Base-by-base conservation (phyloP, 306 rosid species). In the Quercus alba region DNA sequence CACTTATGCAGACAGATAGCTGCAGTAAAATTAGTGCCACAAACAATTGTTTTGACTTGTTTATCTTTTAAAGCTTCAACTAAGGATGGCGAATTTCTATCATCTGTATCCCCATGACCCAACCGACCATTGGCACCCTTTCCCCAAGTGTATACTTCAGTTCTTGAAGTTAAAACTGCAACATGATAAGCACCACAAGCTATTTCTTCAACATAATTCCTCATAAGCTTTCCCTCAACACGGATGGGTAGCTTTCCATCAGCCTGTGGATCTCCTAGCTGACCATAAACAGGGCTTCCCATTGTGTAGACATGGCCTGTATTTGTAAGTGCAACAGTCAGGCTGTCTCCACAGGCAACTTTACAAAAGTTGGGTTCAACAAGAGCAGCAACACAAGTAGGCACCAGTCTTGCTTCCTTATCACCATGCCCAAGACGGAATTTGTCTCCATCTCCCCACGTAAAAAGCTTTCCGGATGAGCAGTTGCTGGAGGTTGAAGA, bases 361-460 rank as follows among this genome's bases (percentile, higher is more conserved):
- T 84, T 93, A 82, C 98, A 91, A 81, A 95, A 95, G 82, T 87
- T 95, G 77, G 94, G 97, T 62, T 93, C 96, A 72, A 93, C 92
- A 71, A 95, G 98, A 72, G 99, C 92, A 56, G 92, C 97, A 89
- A 95, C 99, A 70, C 98, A 90, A 78, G 99, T 95, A 62, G 99
- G 99, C 86, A 95, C 99, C 82, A 95, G 96, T 83, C 86, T 95
- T 84, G 94, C 85, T 87, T 91, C 99, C 91, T 91, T 95, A 86
- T 91, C 97, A 81, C 98, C 99, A 79, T 93, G 99, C 84, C 99
- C 99, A 80, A 95, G 92, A 57, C 98, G 90, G 74, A 97, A 91
- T 84, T 95, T 95, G 85, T 95, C 99, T 66, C 99, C 99, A 89
- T 95, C 99, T 56, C 99, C 99, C 99, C 99, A 95, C 44, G 99